Evolutionary conservation across 257 asterid genomes (phyloP), one percentile per base, ranked within the genome.

Genomic region (Solanum rostratum): DNA sequence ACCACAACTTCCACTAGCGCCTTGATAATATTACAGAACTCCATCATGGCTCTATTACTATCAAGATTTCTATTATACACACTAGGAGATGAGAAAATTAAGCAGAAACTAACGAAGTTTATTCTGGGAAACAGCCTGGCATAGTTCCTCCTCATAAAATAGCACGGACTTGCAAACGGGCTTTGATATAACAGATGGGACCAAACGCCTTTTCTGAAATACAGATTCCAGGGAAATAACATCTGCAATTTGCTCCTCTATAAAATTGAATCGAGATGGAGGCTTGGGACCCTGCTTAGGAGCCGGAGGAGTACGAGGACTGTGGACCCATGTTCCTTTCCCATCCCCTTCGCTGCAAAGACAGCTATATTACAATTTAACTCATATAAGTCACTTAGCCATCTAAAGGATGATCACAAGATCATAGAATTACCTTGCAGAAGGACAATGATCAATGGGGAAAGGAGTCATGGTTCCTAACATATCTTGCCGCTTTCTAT

Each of bases 91-190:
- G 69, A 82, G 65, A 74, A 66, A 71, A 65, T 80, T 70, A 24
- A 6, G 24, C 24, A 8, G 16, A 37, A 74, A 73, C 95, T 96
- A 96, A 82, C 90, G 95, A 69, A 96, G 97, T 83, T 95, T 96
- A 92, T 96, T 96, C 87, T 95, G 98, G 41, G 98, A 98, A 81
- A 95, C 99, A 6, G 99, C 98, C 87, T 96, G 97, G 90, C 99
- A 96, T 69, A 96, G 85, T 85, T 96, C 99, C 20, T 96, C 99
- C 91, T 96, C 98, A 2, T 93, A 95, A 87, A 95, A 93, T 22
- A 96, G 86, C 27, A 92, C 98, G 20, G 97, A 87, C 87, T 95
- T 95, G 93, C 97, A 93, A 29, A 89, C 62, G 41, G 97, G 97
- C 83, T 91, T 94, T 50, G 92, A 87, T 27, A 94, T 24, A 80